These are phyloP conservation scores for Neopestalotiopsis sp. DNA, from an alignment of 2,329 filamentous ascomycete species.

Conservation along the genomic window DNA sequence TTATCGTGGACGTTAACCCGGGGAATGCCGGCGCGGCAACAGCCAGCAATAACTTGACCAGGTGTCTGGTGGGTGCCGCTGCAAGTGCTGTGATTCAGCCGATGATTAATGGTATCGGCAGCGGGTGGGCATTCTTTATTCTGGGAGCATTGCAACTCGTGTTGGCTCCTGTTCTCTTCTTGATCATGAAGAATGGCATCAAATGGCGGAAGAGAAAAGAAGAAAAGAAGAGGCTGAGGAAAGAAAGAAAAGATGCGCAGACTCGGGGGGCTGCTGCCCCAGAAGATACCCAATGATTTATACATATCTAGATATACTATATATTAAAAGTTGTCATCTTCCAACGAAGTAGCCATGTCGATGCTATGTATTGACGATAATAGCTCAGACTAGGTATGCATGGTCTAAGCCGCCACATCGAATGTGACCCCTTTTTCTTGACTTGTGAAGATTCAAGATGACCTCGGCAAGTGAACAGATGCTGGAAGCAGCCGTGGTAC, in stretches of 20 bases:
- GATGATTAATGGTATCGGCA: conserved; percentile 47
- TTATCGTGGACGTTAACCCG: conserved; percentile 53
- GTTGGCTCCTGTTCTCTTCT: conserved; percentile 37
- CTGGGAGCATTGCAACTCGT: conserved; percentile 37
- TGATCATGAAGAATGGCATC: conserved; percentile 37
- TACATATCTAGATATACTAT: neutral
- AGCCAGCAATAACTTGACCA: conserved; percentile 50
- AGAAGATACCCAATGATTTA: neutral
- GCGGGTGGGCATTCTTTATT: conserved; percentile 48
- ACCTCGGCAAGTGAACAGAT: neutral
- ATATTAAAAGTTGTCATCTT: neutral
- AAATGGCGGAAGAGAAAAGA: conserved; percentile 33
- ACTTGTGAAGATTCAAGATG: too few species aligned
- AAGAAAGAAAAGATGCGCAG: conserved; percentile 50
- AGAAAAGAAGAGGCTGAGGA: conserved; percentile 39
- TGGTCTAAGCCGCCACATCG: too few species aligned
- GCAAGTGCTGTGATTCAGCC: conserved; percentile 48
- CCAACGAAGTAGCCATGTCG: too few species aligned
- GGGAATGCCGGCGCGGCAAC: conserved; percentile 47
- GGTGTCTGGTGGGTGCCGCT: conserved; percentile 49
- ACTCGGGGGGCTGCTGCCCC: neutral
- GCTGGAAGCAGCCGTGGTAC: neutral
- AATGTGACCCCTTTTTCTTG: too few species aligned
- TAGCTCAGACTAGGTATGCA: too few species aligned
- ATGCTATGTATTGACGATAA: too few species aligned